Conservation (phyloP, 2,329 filamentous ascomycete genomes). For the Diaporthe citriasiana region DNA sequence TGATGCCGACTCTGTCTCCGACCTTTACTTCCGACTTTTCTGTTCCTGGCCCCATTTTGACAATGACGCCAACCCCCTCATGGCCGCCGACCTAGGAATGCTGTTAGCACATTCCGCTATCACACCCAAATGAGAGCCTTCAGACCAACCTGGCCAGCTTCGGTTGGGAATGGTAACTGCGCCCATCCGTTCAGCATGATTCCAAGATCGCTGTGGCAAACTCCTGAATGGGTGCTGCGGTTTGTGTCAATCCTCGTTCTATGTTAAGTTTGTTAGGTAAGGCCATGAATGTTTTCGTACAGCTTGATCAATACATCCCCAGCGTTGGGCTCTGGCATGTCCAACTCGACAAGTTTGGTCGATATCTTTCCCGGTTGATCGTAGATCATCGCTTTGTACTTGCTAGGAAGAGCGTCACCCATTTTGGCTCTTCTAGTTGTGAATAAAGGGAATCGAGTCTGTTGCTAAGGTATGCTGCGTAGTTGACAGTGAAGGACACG, state of each 20-base stretch:
- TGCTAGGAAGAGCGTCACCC: slow-evolving; percentile 34
- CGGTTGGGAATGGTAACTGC: slow-evolving; percentile 42
- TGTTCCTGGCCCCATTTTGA: slow-evolving; percentile 74
- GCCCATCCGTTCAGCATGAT: slow-evolving; percentile 42
- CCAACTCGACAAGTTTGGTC: slow-evolving; percentile 39
- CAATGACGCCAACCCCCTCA: slow-evolving; percentile 76
- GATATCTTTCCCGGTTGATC: slow-evolving; percentile 40
- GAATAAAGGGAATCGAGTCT: neutral
- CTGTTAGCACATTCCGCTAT: neutral
- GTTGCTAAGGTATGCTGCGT: neutral
- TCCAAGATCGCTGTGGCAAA: slow-evolving; percentile 43
- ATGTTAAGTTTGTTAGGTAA: neutral
- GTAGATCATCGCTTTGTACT: slow-evolving; percentile 38
- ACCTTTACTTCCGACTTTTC: slow-evolving; percentile 70
- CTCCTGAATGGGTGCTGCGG: slow-evolving; percentile 44
- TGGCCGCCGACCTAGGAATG: slow-evolving; percentile 69
- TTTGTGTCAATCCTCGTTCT: neutral
- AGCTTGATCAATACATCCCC: slow-evolving; percentile 42
- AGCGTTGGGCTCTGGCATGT: slow-evolving; percentile 38
- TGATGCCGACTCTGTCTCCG: slow-evolving; percentile 79
- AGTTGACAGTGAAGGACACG: neutral
- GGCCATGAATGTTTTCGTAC: slow-evolving; percentile 21
- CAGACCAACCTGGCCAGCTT: slow-evolving; percentile 41
- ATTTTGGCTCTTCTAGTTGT: slow-evolving; percentile 13
- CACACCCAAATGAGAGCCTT: neutral